A percentile compares a stretch with the other conserved stretches of the same genome.
phyloP scores from a whole-genome alignment of 2,329 filamentous ascomycete genomes.

The Scytalidium sp. region DNA sequence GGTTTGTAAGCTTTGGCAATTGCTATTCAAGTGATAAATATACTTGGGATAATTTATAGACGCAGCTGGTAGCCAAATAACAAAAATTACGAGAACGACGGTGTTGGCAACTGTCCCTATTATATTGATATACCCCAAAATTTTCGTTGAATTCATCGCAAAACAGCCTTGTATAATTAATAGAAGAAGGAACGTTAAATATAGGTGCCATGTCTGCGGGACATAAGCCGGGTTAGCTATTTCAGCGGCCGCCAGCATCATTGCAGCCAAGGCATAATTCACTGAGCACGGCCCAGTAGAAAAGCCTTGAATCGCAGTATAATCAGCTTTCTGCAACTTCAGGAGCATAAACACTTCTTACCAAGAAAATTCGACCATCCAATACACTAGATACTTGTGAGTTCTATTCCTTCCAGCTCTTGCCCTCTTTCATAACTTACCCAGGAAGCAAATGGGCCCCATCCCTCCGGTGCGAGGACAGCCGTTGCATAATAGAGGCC shows the following conservation, averaged over 20 bases:
- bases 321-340: background rate
- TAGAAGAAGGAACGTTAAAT: constrained; percentile 28
- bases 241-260: constrained; percentile 30
- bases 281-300: constrained; percentile 17
- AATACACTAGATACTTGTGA: constrained; percentile 4
- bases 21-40: background rate
- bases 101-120: constrained; percentile 24
- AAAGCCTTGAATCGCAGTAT: background rate
- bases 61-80: constrained; percentile 21
- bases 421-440: background rate
- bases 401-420: background rate
- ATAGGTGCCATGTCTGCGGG: constrained; percentile 30
- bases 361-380: constrained; percentile 13
- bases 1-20: background rate
- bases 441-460: constrained; percentile 13
- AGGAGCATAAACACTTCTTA: background rate
- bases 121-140: constrained; percentile 12
- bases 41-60: constrained; percentile 10
- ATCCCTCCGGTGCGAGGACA: constrained; percentile 30
- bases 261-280: constrained; percentile 31
- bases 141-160: constrained; percentile 31
- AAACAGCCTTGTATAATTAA: constrained; percentile 29
- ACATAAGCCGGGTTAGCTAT: constrained; percentile 31
- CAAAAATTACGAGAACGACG: constrained; percentile 28
- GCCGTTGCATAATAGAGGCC: constrained; percentile 61